Base-by-base conservation (phyloP, 2,329 filamentous ascomycete species). In the Scedosporium apiospermum region DNA sequence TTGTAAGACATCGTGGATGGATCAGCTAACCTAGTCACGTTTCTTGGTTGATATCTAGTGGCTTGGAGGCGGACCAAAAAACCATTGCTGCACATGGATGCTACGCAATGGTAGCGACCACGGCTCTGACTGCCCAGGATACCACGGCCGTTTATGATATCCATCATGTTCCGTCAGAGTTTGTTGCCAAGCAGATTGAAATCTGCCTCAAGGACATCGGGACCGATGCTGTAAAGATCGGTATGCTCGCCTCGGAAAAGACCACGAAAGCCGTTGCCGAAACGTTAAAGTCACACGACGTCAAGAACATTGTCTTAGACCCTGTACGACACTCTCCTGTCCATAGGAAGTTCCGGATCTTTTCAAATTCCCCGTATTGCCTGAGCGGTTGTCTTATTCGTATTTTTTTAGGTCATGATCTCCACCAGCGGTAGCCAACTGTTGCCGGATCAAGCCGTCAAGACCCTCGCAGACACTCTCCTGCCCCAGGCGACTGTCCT, bases 41-140 rank as follows among this genome's bases (percentile, higher is more conserved):
- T 26, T 16, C 6, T 27, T 23, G 18, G n/a, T 34, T 10, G 38
- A 14, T 21, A 14, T 26, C 42, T 69, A 96, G 93, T 63, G 95
- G 93, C 60, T 85, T 99, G 41, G 93, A 99, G 75, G 95, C 93
- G 46, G 93, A 98, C 73, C 93, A 98, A 72, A 96, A 96, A 73
- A 92, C 96, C 65, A 88, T 96, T 65, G 89, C 92, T 55, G 91
- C 90, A 18, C 92, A 98, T 82, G 88, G 89, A 64, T 95, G 90
- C 77, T 98, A 98, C 80, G 92, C 91, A 64, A 96, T 97, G 87
- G 97, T 93, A 60, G 91, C 93, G 23, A 97, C 93, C 9, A 96
- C 93, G 14, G 93, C 93, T 21, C 78, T 99, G 71, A 99, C 95
- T n/a, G 93, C 91, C 16, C 95, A 98, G 72, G 96, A 98, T 75